Evolutionary conservation across 371 early-diverging fungal species (phyloP).

Genomic region (Mortierella sp.): DNA sequence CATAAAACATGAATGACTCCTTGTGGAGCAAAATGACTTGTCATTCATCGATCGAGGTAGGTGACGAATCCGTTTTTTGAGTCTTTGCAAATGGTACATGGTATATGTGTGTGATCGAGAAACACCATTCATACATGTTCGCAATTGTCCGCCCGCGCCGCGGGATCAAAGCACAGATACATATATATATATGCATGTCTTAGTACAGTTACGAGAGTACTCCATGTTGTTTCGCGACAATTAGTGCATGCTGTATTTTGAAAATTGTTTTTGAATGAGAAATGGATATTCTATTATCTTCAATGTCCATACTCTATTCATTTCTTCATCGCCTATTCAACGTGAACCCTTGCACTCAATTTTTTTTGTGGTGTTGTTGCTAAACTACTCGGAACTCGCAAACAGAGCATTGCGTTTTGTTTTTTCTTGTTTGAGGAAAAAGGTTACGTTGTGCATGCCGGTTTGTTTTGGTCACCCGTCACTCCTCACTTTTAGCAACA

Average conservation of each 20-base stretch:
- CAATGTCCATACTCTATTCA: background rate
- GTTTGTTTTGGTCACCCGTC: background rate
- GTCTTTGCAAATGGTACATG: background rate
- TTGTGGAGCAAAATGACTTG: background rate
- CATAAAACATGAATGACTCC: background rate
- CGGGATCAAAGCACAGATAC: background rate
- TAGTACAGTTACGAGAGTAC: background rate
- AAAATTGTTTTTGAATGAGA: background rate
- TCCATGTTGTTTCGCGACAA: background rate
- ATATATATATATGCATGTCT: background rate
- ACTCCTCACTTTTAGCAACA: too few relatives aligned
- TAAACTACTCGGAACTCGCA: background rate
- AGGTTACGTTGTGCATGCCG: constrained; percentile 5
- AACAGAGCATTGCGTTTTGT: background rate
- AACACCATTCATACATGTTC: background rate
- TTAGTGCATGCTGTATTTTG: background rate
- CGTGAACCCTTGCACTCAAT: background rate
- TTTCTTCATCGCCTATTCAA: background rate
- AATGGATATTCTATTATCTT: background rate
- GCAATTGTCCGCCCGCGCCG: background rate
- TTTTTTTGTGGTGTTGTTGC: background rate
- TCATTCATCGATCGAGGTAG: background rate
- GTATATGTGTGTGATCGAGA: background rate
- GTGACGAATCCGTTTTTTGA: background rate
- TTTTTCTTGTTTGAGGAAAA: background rate